These are phyloP conservation scores for Apiotrichum veenhuisii DNA, from an alignment of 1,284 basidiomycete genomes.

Conservation along the genomic window DNA sequence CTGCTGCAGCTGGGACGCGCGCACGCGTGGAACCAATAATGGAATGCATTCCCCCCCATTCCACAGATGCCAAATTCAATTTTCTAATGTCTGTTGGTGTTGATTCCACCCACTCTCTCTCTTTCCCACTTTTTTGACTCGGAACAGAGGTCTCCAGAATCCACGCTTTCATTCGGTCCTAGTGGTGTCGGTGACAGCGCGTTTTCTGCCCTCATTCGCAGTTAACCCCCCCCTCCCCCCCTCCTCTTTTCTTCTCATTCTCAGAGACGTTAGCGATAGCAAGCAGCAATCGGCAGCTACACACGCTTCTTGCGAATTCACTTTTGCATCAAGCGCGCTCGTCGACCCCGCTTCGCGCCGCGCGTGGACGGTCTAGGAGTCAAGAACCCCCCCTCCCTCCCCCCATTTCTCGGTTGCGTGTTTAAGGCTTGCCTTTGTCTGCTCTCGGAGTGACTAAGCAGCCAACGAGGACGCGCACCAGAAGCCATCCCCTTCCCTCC, in stretches of 20 bases:
- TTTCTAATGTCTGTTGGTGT: neutral
- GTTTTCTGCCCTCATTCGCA: conserved; percentile 1
- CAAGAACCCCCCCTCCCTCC: neutral
- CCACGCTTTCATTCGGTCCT: neutral
- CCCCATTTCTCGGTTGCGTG: neutral
- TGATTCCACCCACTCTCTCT: neutral
- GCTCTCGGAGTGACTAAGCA: neutral
- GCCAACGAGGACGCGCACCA: neutral
- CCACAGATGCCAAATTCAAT: too few relatives aligned
- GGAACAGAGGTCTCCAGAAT: neutral
- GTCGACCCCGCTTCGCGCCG: neutral
- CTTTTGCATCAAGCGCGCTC: neutral
- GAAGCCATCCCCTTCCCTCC: too few relatives aligned
- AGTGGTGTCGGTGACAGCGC: neutral
- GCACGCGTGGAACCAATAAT: too few relatives aligned
- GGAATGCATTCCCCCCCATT: too few relatives aligned
- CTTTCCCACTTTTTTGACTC: neutral
- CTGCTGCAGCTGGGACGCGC: too few relatives aligned
- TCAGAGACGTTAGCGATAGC: too few relatives aligned
- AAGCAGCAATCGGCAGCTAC: too few relatives aligned
- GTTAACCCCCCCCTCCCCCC: neutral
- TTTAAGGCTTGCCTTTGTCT: neutral
- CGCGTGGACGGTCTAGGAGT: neutral
- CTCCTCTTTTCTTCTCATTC: neutral
- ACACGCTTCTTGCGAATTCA: too few relatives aligned